Base-by-base conservation (phyloP, 2,329 filamentous ascomycete genomes). In the Phyllosticta citribraziliensis region DNA sequence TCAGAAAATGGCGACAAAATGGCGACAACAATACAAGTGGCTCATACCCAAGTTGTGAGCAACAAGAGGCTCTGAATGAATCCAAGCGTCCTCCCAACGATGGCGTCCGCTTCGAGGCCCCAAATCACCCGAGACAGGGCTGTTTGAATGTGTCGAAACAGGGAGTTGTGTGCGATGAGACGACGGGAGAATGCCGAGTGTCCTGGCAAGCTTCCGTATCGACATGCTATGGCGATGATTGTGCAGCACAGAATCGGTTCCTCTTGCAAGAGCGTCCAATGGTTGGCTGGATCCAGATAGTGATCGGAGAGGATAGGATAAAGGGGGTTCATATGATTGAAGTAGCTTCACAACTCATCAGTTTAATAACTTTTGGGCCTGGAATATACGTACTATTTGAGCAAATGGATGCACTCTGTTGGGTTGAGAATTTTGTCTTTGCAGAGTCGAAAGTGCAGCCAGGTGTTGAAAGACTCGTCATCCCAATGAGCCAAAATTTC, bases 371-470 rank as follows among this genome's bases (percentile, higher is more conserved):
- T 24, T 2, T 11, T 20, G 4, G 10, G 2, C 1, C 24, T 12
- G 19, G 12, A 25, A 22, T 5, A 20, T 9, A 22, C 54, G 9
- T 25, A 60, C 58, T 24, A 60, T n/a, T 60, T 56, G n/a, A 60
- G n/a, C 12, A 60, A n/a, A 19, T 55, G 55, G 2, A 60, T 17
- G n/a, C 52, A 25, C 25, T 60, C 58, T n/a, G 50, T 60, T 9
- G 58, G 58, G 35, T 47, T 52, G 9, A 60, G 47, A 12, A 60
- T 22, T 14, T 56, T 60, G 14, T 60, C 58, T 20, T 56, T 60
- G 19, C 58, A 60, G 10, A 56, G 22, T 35, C 58, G 52, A 11
- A 60, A 56, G 25, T 60, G 58, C 53, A 60, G 51, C 58, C 58
- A 60, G 2, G 58, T 60, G 11, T 40, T 24, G 17, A 60, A 60